Percentiles rank a stretch among this genome's conserved stretches.
phyloP scores from a whole-genome alignment of 1,139 yeast genomes.

The Geotrichum klebahnii region DNA sequence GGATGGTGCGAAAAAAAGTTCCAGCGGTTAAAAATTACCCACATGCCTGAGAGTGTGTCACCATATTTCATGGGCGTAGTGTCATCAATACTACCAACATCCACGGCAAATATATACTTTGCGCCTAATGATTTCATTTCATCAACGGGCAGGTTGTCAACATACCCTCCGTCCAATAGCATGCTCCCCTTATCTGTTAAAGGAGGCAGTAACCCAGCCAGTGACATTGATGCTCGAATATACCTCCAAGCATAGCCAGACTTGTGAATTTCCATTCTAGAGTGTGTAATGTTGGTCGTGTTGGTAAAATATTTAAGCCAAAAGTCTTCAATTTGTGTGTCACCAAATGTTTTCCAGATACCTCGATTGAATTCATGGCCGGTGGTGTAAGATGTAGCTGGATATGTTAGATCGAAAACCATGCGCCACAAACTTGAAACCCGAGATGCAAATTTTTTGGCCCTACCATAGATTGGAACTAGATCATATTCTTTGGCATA shows the following conservation, averaged over 20 bases:
- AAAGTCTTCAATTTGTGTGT: slow-evolving; percentile 87
- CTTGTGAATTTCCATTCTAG: slow-evolving; percentile 90
- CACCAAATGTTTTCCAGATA: slow-evolving; percentile 92
- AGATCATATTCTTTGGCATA: slow-evolving; percentile 89
- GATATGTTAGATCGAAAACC: slow-evolving; percentile 79
- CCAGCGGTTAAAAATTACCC: slow-evolving; percentile 53
- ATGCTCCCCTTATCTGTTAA: slow-evolving; percentile 80
- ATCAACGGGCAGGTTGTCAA: slow-evolving; percentile 85
- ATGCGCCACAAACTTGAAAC: slow-evolving; percentile 85
- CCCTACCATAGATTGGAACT: slow-evolving; percentile 85
- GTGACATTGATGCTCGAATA: slow-evolving; percentile 92
- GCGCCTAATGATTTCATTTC: slow-evolving; percentile 89
- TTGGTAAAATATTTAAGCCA: slow-evolving; percentile 88
- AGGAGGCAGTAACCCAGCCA: slow-evolving; percentile 88
- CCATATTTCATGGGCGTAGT: slow-evolving; percentile 88
- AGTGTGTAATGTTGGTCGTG: slow-evolving; percentile 93
- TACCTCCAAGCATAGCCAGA: slow-evolving; percentile 94
- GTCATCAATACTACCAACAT: slow-evolving; percentile 93
- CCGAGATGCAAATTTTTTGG: slow-evolving; percentile 80
- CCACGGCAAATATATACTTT: slow-evolving; percentile 85
- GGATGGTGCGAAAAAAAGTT: slow-evolving; percentile 72
- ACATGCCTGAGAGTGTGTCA: slow-evolving; percentile 80
- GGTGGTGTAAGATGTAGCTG: slow-evolving; percentile 89
- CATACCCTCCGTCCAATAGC: slow-evolving; percentile 93
- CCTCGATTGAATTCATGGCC: slow-evolving; percentile 97